These are phyloP conservation scores for Pseudogymnoascus sp. DNA, from an alignment of 2,329 filamentous ascomycete genomes.

Conservation along the genomic window DNA sequence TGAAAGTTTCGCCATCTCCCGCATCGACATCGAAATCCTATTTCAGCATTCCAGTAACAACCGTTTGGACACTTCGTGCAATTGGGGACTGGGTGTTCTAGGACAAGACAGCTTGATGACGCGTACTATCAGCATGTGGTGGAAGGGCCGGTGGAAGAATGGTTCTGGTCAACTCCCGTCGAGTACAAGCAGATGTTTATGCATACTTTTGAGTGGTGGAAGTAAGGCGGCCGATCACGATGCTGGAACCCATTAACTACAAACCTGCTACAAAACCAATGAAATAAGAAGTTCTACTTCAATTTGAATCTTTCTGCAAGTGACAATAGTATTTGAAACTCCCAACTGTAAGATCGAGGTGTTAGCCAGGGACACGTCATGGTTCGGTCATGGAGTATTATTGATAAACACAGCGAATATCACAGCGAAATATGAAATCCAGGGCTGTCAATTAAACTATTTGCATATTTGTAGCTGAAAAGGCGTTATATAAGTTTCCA, in stretches of 20 bases:
- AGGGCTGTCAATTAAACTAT: background rate
- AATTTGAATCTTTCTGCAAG: background rate
- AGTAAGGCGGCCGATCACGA: conserved; percentile 26
- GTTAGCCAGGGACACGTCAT: background rate
- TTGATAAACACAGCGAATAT: background rate
- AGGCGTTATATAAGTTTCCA: background rate
- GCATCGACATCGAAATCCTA: conserved; percentile 29
- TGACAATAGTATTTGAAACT: background rate
- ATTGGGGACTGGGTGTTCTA: conserved; percentile 26
- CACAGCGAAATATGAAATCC: background rate
- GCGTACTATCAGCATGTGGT: conserved; percentile 29
- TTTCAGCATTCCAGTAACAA: conserved; percentile 27
- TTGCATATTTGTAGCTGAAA: background rate
- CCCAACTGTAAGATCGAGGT: background rate
- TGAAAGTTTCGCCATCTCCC: conserved; percentile 27
- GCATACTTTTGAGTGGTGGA: conserved; percentile 23
- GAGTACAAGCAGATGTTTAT: conserved; percentile 28
- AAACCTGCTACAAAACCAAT: conserved; percentile 17
- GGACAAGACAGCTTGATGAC: conserved; percentile 29
- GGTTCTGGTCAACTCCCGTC: conserved; percentile 27
- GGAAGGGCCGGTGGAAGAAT: conserved; percentile 25
- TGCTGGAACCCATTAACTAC: conserved; percentile 26
- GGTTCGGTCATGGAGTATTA: background rate
- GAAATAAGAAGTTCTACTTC: conserved; percentile 27
- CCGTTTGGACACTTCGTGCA: conserved; percentile 24